Percentiles rank a stretch among this genome's conserved stretches.
These are phyloP conservation scores for Canavalia ensiformis DNA, from an alignment of 306 rosid genomes.

Conservation along the genomic window DNA sequence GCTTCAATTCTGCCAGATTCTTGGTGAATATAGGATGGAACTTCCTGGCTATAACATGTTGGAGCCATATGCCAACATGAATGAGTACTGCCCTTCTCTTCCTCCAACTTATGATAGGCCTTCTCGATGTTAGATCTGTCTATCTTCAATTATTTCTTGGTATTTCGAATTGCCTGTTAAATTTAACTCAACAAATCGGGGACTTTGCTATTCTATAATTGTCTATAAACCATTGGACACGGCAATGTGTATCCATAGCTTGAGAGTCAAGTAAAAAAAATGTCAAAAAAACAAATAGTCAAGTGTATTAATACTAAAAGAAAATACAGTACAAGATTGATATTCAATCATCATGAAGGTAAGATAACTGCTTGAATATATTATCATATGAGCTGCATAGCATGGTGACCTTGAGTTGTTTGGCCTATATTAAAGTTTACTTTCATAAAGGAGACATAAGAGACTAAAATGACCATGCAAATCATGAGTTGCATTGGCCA, in stretches of 20 bases:
- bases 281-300: background rate
- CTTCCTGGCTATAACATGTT: constrained; percentile 80
- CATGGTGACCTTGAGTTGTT: background rate
- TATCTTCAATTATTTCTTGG: background rate
- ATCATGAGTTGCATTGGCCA: background rate
- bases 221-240: constrained; percentile 20
- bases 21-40: constrained; percentile 86
- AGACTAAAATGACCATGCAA: background rate
- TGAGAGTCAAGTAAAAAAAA: background rate
- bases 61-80: constrained; percentile 86
- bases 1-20: constrained; percentile 90
- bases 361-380: background rate
- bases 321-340: background rate
- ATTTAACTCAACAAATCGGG: background rate
- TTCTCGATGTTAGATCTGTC: constrained; percentile 52
- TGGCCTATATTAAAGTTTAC: background rate
- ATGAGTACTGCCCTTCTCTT: constrained; percentile 85
- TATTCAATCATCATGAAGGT: background rate
- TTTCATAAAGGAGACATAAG: background rate
- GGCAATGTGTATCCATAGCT: background rate
- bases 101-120: constrained; percentile 82
- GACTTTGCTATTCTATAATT: constrained; percentile 23
- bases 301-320: background rate
- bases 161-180: constrained; percentile 11
- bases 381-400: background rate